Evolutionary conservation across 208 protist species (phyloP).

Genomic region (Wallacemonas sp.): DNA sequence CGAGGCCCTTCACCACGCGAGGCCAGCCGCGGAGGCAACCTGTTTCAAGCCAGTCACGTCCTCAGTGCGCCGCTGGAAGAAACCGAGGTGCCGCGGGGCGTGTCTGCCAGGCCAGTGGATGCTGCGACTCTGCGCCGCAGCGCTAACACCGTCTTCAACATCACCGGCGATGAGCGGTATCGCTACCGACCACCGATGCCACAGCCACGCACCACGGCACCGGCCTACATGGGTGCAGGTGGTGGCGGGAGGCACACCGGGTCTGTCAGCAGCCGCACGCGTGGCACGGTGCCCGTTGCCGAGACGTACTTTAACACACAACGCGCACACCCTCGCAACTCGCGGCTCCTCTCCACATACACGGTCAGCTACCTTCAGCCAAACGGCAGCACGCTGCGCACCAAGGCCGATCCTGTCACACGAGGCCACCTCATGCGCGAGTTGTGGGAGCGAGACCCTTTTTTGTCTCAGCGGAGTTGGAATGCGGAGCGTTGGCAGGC

Average conservation of each 20-base stretch:
- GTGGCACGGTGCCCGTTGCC: conserved; percentile 6
- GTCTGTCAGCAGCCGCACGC: too few relatives aligned
- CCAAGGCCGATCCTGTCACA: conserved; percentile 60
- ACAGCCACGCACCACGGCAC: neutral
- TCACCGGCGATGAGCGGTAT: conserved; percentile 75
- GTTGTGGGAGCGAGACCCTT: conserved; percentile 67
- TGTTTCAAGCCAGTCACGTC: conserved; percentile 7
- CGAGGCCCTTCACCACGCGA: too few relatives aligned
- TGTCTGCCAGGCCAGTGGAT: neutral
- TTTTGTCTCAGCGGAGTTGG: conserved; percentile 48
- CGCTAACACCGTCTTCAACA: conserved; percentile 76
- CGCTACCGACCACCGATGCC: conserved; percentile 32
- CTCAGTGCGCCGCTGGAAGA: conserved; percentile 17
- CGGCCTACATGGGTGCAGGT: too few relatives aligned
- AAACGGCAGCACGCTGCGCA: conserved; percentile 57
- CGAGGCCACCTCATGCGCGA: conserved; percentile 77
- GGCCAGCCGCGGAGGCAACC: too few relatives aligned
- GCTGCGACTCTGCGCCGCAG: conserved; percentile 34
- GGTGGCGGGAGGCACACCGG: too few relatives aligned
- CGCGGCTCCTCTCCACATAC: conserved; percentile 30
- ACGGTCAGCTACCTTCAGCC: conserved; percentile 50
- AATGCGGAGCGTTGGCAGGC: conserved; percentile 35
- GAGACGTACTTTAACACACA: conserved; percentile 2
- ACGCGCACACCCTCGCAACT: neutral
- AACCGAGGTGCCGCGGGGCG: neutral